Conservation (phyloP, 169 alveolate genomes). For the Plasmodium vivax region DNA sequence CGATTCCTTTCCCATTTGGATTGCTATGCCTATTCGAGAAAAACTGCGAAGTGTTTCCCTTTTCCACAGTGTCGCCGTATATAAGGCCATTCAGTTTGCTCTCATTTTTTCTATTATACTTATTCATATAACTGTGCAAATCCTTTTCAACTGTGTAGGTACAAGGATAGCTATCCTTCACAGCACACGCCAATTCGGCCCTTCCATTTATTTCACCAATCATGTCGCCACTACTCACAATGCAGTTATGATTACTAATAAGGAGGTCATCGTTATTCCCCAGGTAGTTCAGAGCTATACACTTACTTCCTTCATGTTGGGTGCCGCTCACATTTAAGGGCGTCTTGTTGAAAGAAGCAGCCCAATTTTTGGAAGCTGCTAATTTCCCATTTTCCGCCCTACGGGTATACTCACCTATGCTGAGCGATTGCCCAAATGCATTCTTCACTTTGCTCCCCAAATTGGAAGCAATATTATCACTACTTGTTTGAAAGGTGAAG, state of each 20-base stretch:
- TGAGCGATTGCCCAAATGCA: not conserved
- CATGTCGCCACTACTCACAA: not conserved
- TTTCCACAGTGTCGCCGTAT: not conserved
- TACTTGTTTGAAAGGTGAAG: not conserved
- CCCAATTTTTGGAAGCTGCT: not conserved
- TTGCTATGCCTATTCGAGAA: not conserved
- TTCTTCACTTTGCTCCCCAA: not conserved
- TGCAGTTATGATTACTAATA: conserved; percentile 2
- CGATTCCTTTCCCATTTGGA: not conserved
- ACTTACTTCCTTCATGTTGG: not conserved
- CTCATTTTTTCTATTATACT: conserved; percentile 19
- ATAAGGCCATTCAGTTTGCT: conserved; percentile 10
- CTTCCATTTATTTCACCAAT: not conserved
- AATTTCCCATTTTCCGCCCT: not conserved
- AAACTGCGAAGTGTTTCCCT: not conserved
- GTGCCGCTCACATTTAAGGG: not conserved
- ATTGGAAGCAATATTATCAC: not conserved
- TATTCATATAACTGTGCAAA: conserved; percentile 25
- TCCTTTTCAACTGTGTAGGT: not conserved
- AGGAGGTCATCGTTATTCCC: conserved; percentile 15
- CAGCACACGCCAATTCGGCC: not conserved
- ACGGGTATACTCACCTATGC: not conserved
- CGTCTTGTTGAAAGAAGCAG: not conserved
- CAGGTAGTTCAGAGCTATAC: not conserved
- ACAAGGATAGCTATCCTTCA: not conserved